Evolutionary conservation across 306 rosid genomes (phyloP), one percentile per base, ranked within the genome.

Genomic region (Dryas octopetala): DNA sequence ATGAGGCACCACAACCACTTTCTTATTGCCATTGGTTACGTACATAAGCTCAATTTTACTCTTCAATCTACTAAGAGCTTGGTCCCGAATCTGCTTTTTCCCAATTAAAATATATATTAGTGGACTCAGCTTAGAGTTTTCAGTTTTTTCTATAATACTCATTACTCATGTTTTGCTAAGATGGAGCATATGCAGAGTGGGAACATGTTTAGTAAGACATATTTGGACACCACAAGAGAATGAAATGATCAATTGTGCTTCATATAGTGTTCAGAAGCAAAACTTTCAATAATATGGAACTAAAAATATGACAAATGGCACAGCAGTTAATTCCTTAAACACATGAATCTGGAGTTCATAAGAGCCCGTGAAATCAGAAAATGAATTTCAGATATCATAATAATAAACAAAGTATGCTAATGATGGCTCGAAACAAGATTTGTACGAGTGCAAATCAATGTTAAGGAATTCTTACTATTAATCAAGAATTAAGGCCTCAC

Each of bases 1-100:
- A 75, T 93, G 95, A 44, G 98, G 95, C 77, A 93, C 90, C 82
- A 93, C 96, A 26, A 89, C 93, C 85, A 93, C 97, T 83, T 86
- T 91, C 89, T 85, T 87, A 40, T 82, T 11, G 41, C 96, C 93
- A 78, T 88, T 91, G 70, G 88, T 86, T 47, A 65, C 73, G 69
- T 68, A 85, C 90, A 93, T 77, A 45, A 91, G 85, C 86, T 93
- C 98, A 73, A 93, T 88, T 66, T 84, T 80, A 82, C 97, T 91
- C 90, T 88, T 93, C 90, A 93, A 76, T 79, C 88, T 82, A 74
- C 91, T 89, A 52, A 93, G 87, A 66, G 89, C 74, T 74, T 87
- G 87, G 83, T 93, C 98, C 62, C 97, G 76, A 76, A 89, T 76
- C 93, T 89, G 93, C 57, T 74, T 82, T 70, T 68, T 71, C 62